Evolutionary conservation across 352 stramenopile genomes (phyloP), one percentile per base, ranked within the genome.

Genomic region (Phytophthora hibernalis): DNA sequence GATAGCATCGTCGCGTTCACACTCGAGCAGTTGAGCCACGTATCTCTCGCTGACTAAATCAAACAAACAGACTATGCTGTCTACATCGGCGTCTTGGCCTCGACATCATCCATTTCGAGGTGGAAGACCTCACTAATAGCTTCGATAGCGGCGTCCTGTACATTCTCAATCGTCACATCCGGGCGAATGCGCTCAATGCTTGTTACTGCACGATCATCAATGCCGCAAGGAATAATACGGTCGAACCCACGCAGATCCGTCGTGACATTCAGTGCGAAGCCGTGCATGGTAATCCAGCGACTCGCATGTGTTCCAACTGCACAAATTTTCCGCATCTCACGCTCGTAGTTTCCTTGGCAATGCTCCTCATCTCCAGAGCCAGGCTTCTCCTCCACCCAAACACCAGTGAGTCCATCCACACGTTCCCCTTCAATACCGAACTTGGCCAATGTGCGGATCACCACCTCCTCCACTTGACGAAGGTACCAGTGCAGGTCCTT

Each of bases 401-500:
- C 98, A 57, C 98, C 98, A 0, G 96, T 98, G 57, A 98, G 72
- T 45, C 95, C 90, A 28, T 97, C 80, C 51, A 98, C 84, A 61
- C 98, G 86, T 59, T 96, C 82, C 20, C 92, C 95, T 55, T 90
- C 58, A 50, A 98, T 90, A 61, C 83, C 95, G 49, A 95, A 96
- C 43, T 83, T 80, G 43, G 82, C 83, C 18, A 99, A 77, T 3
- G 92, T 98, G 50, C 83, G 68, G 65, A 99, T 98, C 21, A 99
- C 85, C 21, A 98, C 91, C 68, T 99, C 91, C 78, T 99, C 97
- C 16, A 99, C 85, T 48, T 92, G 82, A 30, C 95, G 87, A 24
- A 99, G 74, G 75, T 99, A 99, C 97, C 97, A 99, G 72, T 99
- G 97, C 62, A 99, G 72, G 82, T 99, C 97, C 65, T 97, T 90